These are phyloP conservation scores for Daucus carota DNA, from an alignment of 129 eudicot genomes.

Conservation along the genomic window DH1_v3.0 NC_030383.2:1398501-1399000, in stretches of 20 bases:
- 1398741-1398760: not conserved
- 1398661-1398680: not conserved
- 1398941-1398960: no score
- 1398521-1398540: not conserved
- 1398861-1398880: no score
- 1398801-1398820: not conserved
- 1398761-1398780: not conserved
- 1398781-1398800: not conserved
- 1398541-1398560: slow-evolving; percentile 60
- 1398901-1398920: no score
- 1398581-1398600: slow-evolving; percentile 96
- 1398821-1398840: no score
- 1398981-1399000: no score
- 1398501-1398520: not conserved
- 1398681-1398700: not conserved
- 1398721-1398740: not conserved
- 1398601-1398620: slow-evolving; percentile 13
- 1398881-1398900: no score
- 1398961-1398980: no score
- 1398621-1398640: not conserved
- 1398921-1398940: no score
- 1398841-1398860: no score
- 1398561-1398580: slow-evolving; percentile 99
- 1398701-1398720: not conserved
- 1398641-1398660: not conserved